phyloP scores from a whole-genome alignment of 116 monocot genomes.

The Papilionanthe hybrid region DNA sequence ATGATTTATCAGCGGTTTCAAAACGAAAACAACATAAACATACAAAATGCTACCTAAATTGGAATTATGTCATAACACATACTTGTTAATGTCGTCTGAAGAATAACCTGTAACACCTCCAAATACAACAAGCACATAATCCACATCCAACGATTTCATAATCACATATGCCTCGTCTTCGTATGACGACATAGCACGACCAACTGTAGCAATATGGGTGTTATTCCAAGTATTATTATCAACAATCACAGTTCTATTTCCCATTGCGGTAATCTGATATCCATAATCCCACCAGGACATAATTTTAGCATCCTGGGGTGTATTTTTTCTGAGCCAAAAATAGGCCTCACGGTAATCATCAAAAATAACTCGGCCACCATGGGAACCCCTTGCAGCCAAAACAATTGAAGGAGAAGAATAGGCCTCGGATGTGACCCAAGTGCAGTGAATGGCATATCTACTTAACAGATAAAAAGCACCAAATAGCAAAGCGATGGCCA shows the following conservation, averaged over 20 bases:
- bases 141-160: slow-evolving; percentile 89
- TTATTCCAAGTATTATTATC: slow-evolving; percentile 99
- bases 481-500: slow-evolving; percentile 57
- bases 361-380: slow-evolving; percentile 88
- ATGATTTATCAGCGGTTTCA: neutral
- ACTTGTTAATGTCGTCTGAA: slow-evolving; percentile 98
- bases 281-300: slow-evolving; percentile 99
- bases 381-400: slow-evolving; percentile 71
- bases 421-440: slow-evolving; percentile 99
- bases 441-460: slow-evolving; percentile 92
- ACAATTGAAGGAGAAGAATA: slow-evolving; percentile 99
- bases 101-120: slow-evolving; percentile 96
- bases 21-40: slow-evolving; percentile 7
- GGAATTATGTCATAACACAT: slow-evolving; percentile 11
- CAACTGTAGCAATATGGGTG: slow-evolving; percentile 97
- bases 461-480: slow-evolving; percentile 82
- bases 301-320: slow-evolving; percentile 88
- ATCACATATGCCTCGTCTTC: slow-evolving; percentile 97
- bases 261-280: slow-evolving; percentile 98
- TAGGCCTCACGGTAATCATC: slow-evolving; percentile 99
- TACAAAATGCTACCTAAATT: neutral
- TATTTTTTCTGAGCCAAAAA: slow-evolving; percentile 97
- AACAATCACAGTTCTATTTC: slow-evolving; percentile 97
- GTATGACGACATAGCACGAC: slow-evolving; percentile 95
- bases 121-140: slow-evolving; percentile 97